phyloP scores from a whole-genome alignment of 2,329 filamentous ascomycete genomes.

The Chaetomium sp. region DNA sequence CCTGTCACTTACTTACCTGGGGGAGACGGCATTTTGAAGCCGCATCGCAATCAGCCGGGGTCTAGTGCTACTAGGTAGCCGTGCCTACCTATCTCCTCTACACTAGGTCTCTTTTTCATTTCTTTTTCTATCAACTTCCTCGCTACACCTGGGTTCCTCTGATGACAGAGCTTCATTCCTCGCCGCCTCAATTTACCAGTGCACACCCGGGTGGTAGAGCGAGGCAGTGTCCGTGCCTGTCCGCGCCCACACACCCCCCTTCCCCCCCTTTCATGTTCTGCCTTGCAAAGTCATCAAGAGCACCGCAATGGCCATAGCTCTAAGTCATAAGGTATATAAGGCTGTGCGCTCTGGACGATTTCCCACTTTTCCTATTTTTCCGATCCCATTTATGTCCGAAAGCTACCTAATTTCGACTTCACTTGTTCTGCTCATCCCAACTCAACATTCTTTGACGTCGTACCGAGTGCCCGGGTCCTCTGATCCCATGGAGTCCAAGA shows the following conservation, averaged over 20 bases:
- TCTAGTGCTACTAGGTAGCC: background rate
- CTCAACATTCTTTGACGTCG: too few relatives aligned
- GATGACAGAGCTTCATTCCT: background rate
- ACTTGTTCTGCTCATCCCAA: background rate
- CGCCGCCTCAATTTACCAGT: background rate
- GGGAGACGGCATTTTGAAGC: background rate
- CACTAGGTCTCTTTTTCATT: background rate
- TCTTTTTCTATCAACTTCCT: background rate
- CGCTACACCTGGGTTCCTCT: background rate
- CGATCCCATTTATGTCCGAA: background rate
- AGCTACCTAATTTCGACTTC: background rate
- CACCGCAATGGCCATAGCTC: background rate
- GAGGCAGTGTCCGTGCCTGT: conserved; percentile 7
- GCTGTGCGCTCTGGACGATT: background rate
- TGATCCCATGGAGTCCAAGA: background rate
- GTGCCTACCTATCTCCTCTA: background rate
- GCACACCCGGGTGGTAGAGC: background rate
- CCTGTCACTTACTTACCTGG: too few relatives aligned
- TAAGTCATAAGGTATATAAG: background rate
- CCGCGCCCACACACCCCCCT: too few relatives aligned
- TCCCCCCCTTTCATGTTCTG: background rate
- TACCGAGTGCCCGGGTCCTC: too few relatives aligned
- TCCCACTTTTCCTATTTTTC: background rate
- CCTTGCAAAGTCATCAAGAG: conserved; percentile 10
- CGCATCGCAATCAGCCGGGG: background rate